Evolutionary conservation across 2,329 filamentous ascomycete species (phyloP).

Genomic region (Akanthomyces dipterigenus): DNA sequence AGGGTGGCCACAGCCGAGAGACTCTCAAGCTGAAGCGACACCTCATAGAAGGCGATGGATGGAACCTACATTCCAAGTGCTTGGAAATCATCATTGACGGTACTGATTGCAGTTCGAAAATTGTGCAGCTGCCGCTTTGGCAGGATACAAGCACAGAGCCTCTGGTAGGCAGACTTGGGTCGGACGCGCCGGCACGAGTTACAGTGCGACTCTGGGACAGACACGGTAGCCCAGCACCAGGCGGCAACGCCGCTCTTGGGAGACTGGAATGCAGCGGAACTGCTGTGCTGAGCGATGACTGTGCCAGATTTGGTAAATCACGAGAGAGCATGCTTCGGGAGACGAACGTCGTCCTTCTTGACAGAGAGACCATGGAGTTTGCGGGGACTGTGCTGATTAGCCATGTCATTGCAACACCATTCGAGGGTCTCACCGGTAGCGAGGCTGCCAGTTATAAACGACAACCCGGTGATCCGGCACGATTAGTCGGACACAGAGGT

Average conservation of each 20-base stretch:
- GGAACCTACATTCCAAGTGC: neutral
- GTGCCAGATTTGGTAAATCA: slow-evolving; percentile 19
- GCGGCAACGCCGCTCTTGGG: neutral
- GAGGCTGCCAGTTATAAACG: neutral
- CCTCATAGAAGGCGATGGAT: too few relatives aligned
- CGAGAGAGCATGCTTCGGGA: slow-evolving; percentile 28
- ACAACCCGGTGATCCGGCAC: slow-evolving; percentile 1
- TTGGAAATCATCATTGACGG: slow-evolving; percentile 13
- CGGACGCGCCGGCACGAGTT: slow-evolving; percentile 13
- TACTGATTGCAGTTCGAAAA: neutral
- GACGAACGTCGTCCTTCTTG: slow-evolving; percentile 25
- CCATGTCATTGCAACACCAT: slow-evolving; percentile 24
- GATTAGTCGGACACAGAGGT: slow-evolving; percentile 29
- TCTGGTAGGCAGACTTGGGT: slow-evolving; percentile 17
- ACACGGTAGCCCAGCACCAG: neutral
- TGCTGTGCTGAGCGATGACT: slow-evolving; percentile 20
- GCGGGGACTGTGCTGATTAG: slow-evolving; percentile 29
- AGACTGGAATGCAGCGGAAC: slow-evolving; percentile 22
- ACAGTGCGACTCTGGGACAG: slow-evolving; percentile 18
- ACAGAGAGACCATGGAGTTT: slow-evolving; percentile 21
- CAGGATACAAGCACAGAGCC: slow-evolving; percentile 19
- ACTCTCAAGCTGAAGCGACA: slow-evolving; percentile 1
- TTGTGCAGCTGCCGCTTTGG: slow-evolving; percentile 20
- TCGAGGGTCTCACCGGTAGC: slow-evolving; percentile 7
- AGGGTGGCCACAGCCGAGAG: slow-evolving; percentile 12